A percentile compares a stretch with the other conserved stretches of the same genome.
These are phyloP conservation scores for Mycena maculata DNA, from an alignment of 768 basidiomycete genomes.

Conservation along the genomic window DNA sequence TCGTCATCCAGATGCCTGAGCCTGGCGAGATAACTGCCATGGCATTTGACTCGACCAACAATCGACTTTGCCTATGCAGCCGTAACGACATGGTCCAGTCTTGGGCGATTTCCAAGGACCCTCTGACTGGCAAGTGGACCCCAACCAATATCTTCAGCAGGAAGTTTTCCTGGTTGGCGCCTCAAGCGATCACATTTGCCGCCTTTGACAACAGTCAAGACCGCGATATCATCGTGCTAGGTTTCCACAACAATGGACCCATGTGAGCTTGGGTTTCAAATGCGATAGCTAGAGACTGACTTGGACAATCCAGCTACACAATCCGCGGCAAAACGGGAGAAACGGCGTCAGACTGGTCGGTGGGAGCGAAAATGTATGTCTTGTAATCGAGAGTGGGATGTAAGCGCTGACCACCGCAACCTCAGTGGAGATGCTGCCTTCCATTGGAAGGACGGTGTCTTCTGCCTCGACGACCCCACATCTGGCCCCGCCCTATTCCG, in stretches of 20 bases:
- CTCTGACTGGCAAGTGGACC: constrained; percentile 9
- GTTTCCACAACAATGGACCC: constrained; percentile 22
- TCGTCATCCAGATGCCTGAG: constrained; percentile 7
- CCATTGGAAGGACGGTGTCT: constrained; percentile 16
- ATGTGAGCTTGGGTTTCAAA: not conserved
- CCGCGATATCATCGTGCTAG: constrained; percentile 11
- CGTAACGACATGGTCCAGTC: constrained; percentile 9
- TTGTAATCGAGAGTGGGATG: constrained; percentile 3
- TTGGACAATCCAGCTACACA: not conserved
- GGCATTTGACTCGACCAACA: constrained; percentile 20
- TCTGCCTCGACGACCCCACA: constrained; percentile 14
- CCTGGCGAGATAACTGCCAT: constrained; percentile 11
- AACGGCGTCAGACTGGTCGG: not conserved
- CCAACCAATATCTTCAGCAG: constrained; percentile 13
- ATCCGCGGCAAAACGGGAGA: constrained; percentile 4
- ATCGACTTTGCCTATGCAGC: constrained; percentile 17
- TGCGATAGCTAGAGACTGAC: not conserved
- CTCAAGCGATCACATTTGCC: constrained; percentile 10
- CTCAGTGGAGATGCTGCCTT: constrained; percentile 7
- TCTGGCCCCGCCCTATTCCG: constrained; percentile 20
- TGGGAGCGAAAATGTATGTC: constrained; percentile 4
- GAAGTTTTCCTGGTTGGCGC: constrained; percentile 2
- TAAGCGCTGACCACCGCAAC: not conserved
- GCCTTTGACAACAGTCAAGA: constrained; percentile 8
- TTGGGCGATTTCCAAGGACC: constrained; percentile 9